Evolutionary conservation across 805 yeast species (phyloP).

Genomic region (Lipomyces yamanashiensis): DNA sequence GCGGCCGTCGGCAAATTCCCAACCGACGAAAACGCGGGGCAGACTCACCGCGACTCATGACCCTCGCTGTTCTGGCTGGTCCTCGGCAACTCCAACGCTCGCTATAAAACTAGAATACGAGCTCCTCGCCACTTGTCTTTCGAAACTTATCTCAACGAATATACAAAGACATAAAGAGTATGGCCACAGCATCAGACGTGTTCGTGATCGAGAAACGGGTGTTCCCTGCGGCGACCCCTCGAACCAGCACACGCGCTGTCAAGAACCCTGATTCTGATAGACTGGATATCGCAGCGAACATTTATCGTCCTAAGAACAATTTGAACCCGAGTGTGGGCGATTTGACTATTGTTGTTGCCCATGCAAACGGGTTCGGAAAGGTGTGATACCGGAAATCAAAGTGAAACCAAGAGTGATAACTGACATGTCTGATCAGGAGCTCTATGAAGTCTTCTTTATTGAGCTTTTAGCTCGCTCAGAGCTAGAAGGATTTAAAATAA

Average conservation of each 20-base stretch:
- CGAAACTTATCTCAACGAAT: neutral
- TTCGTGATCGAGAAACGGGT: slow-evolving; percentile 11
- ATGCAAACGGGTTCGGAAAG: slow-evolving; percentile 31
- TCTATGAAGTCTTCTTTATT: slow-evolving; percentile 22
- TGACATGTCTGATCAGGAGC: slow-evolving; percentile 10
- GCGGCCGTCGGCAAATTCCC: neutral
- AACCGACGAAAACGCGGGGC: neutral
- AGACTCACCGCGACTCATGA: neutral
- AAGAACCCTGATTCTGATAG: slow-evolving; percentile 11
- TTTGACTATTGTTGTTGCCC: slow-evolving; percentile 21
- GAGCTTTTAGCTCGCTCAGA: neutral
- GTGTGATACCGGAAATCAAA: neutral
- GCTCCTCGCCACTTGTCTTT: too few relatives aligned
- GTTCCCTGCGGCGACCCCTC: slow-evolving; percentile 15
- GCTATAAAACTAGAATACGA: neutral
- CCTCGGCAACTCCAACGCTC: neutral
- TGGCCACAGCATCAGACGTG: slow-evolving; percentile 4
- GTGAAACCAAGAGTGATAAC: neutral
- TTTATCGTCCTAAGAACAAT: slow-evolving; percentile 19
- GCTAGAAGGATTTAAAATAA: neutral
- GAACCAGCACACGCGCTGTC: slow-evolving; percentile 7
- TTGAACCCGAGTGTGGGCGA: slow-evolving; percentile 9
- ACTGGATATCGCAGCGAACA: slow-evolving; percentile 15
- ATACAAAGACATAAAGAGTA: neutral
- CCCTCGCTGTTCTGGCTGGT: neutral